Evolutionary conservation across 352 stramenopile genomes (phyloP), one percentile per base, ranked within the genome.

Genomic region (Peronospora farinosa): DNA sequence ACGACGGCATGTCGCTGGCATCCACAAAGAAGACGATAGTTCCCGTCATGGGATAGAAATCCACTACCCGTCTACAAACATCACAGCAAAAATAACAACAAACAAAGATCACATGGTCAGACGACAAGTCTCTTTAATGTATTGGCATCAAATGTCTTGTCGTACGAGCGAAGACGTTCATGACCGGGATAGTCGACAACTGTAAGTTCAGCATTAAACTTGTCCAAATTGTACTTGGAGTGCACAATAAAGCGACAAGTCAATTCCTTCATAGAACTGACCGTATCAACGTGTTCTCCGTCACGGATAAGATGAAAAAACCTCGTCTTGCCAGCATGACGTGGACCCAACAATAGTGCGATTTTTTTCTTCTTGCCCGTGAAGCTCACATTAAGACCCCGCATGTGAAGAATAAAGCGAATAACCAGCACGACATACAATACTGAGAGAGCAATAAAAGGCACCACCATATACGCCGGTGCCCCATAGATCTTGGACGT

Each of bases 181-280:
- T 92, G 75, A 53, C 84, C 84, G 0, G 84, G 84, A 52, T 85
- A 92, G 66, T 94, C 84, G 30, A 90, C 55, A 33, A 94, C 64
- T 33, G 74, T 78, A 36, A 88, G 60, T 60, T 87, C 64, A 10
- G 73, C 71, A 52, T 77, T 72, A 55, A 88, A 84, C 68, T 82
- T 78, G 61, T 69, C 67, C 17, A 65, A 68, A 54, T 86, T 88
- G 72, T 83, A 74, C 47, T 74, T 75, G 17, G 48, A 39, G 55
- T 92, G 76, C 37, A 91, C 63, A 28, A 71, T 43, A 39, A 92
- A 89, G 40, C 64, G 72, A 57, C 65, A 67, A n/a, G 81, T 78
- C 25, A 70, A 63, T 42, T 88, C 74, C 51, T 89, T 86, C 84
- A 94, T 94, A 40, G 84, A 94, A 44, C 73, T 88, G 16, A 94